Evolutionary conservation across 116 monocot genomes (phyloP).

Genomic region (Posidonia oceanica): DNA sequence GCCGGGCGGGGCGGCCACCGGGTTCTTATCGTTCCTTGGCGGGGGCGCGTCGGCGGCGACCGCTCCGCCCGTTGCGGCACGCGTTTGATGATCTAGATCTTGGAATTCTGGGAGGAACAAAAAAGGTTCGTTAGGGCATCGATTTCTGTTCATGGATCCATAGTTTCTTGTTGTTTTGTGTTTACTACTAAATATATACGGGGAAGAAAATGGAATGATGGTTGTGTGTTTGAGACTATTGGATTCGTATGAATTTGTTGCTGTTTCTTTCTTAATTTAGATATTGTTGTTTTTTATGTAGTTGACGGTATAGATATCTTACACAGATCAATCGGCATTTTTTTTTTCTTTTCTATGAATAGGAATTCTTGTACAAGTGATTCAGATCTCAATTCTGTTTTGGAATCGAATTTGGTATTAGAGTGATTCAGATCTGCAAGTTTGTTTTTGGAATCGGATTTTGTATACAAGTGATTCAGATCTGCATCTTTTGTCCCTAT

Average conservation of each 20-base stretch:
- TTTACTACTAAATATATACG: not conserved
- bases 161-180: not conserved
- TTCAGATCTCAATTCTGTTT: too few relatives aligned
- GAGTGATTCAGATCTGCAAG: too few relatives aligned
- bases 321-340: too few relatives aligned
- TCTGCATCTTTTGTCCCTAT: too few relatives aligned
- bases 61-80: conserved; percentile 5
- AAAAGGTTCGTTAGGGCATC: not conserved
- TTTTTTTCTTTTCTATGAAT: too few relatives aligned
- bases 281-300: too few relatives aligned
- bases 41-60: not conserved
- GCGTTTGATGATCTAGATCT: conserved; percentile 18
- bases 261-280: too few relatives aligned
- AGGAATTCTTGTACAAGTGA: too few relatives aligned
- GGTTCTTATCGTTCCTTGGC: conserved; percentile 23
- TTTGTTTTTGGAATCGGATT: too few relatives aligned
- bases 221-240: not conserved
- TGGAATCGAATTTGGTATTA: too few relatives aligned
- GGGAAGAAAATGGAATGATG: not conserved
- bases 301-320: too few relatives aligned
- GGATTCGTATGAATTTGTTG: not conserved
- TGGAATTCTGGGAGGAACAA: not conserved
- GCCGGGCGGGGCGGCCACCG: not conserved
- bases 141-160: conserved; percentile 1
- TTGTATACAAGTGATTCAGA: too few relatives aligned